Evolutionary conservation across 805 yeast genomes (phyloP).

Genomic region (Myxozyma mucilagina): DNA sequence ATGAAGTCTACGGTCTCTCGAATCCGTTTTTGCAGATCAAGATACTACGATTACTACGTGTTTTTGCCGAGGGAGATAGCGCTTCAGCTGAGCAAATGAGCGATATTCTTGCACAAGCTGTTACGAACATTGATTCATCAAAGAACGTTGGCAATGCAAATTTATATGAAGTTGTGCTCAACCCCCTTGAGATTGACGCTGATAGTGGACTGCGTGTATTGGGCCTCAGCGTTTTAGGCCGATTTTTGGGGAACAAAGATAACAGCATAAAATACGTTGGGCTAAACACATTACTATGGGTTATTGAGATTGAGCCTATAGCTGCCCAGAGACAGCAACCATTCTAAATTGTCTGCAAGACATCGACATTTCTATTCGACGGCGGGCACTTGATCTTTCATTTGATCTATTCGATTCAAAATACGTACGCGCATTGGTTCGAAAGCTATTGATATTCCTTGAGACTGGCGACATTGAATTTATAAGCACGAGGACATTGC

Average conservation of each 20-base stretch:
- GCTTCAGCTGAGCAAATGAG: slow-evolving; percentile 53
- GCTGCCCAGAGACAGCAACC: slow-evolving; percentile 93
- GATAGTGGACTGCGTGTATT: slow-evolving; percentile 84
- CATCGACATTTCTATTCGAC: slow-evolving; percentile 85
- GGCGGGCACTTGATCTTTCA: slow-evolving; percentile 88
- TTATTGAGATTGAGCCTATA: slow-evolving; percentile 80
- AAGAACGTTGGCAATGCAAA: slow-evolving; percentile 83
- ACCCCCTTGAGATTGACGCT: slow-evolving; percentile 76
- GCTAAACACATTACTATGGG: slow-evolving; percentile 77
- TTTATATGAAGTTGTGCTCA: slow-evolving; percentile 81
- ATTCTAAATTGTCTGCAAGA: slow-evolving; percentile 87
- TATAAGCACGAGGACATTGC: slow-evolving; percentile 66
- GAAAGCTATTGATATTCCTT: slow-evolving; percentile 75
- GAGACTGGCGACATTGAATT: slow-evolving; percentile 68
- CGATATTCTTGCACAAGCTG: slow-evolving; percentile 83
- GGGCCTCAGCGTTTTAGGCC: slow-evolving; percentile 87
- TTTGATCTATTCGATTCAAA: slow-evolving; percentile 85
- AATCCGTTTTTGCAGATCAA: slow-evolving; percentile 90
- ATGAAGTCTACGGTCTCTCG: slow-evolving; percentile 77
- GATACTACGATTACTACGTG: slow-evolving; percentile 65
- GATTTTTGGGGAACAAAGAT: slow-evolving; percentile 77
- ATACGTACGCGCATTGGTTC: slow-evolving; percentile 73
- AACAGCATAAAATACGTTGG: slow-evolving; percentile 94
- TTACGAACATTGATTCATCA: slow-evolving; percentile 75
- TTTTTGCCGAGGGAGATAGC: slow-evolving; percentile 56